Evolutionary conservation across 2,329 filamentous ascomycete genomes (phyloP).

Genomic region (Elsinoe fawcettii): DNA sequence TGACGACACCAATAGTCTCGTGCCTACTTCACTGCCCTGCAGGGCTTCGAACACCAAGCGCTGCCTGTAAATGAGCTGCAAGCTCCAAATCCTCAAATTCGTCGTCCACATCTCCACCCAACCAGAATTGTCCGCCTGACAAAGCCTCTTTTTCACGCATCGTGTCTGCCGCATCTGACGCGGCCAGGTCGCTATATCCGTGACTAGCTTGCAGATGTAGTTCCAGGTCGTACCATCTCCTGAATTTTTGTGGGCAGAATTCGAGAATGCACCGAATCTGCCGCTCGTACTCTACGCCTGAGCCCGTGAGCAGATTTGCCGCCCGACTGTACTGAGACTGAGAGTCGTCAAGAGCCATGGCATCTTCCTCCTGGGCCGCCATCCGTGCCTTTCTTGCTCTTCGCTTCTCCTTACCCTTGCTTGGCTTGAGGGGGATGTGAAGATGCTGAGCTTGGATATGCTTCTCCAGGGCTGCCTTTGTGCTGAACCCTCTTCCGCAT

Average conservation of each 20-base stretch:
- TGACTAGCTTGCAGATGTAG: conserved; percentile 46
- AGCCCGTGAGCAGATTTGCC: conserved; percentile 44
- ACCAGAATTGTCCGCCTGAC: conserved; percentile 40
- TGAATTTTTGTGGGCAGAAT: conserved; percentile 48
- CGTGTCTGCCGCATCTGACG: conserved; percentile 29
- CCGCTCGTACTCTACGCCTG: conserved; percentile 46
- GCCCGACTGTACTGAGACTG: conserved; percentile 14
- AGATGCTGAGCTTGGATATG: conserved; percentile 80
- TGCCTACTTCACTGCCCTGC: background rate
- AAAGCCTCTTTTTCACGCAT: conserved; percentile 32
- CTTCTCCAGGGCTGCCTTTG: conserved; percentile 71
- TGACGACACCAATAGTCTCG: conserved; percentile 1
- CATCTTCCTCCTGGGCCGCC: conserved; percentile 29
- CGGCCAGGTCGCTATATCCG: conserved; percentile 31
- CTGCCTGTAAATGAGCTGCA: conserved; percentile 20
- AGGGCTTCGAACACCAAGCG: conserved; percentile 8
- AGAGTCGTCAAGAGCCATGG: conserved; percentile 9
- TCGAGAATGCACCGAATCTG: conserved; percentile 46
- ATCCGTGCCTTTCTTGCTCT: conserved; percentile 33
- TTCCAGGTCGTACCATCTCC: conserved; percentile 50
- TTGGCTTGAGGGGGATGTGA: conserved; percentile 37
- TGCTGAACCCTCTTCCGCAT: conserved; percentile 68
- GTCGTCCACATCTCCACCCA: conserved; percentile 30
- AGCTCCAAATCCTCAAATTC: conserved; percentile 31
- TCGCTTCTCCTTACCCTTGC: conserved; percentile 32